Evolutionary conservation across 768 basidiomycete genomes (phyloP).

Genomic region (Xerocomellus dryophilus): DNA sequence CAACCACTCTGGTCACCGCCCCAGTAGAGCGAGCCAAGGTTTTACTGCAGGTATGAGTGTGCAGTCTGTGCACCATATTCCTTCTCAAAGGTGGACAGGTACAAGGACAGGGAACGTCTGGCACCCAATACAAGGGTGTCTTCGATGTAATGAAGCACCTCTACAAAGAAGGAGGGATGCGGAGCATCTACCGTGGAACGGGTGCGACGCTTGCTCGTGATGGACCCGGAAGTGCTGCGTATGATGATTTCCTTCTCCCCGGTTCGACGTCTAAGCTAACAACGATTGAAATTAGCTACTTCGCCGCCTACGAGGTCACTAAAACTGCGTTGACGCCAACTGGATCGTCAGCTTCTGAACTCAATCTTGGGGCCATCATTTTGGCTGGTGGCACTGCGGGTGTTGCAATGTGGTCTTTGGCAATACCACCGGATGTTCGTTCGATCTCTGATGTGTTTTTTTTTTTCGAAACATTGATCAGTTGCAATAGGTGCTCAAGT

Average conservation of each 20-base stretch:
- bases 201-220: slow-evolving; percentile 92
- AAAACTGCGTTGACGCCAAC: slow-evolving; percentile 84
- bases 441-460: not conserved
- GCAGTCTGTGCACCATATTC: not conserved
- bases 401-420: slow-evolving; percentile 97
- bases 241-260: slow-evolving; percentile 34
- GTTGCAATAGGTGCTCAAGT: slow-evolving; percentile 79
- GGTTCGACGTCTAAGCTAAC: slow-evolving; percentile 5
- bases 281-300: slow-evolving; percentile 60
- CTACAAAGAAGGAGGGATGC: slow-evolving; percentile 90
- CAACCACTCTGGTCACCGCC: slow-evolving; percentile 88
- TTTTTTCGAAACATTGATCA: slow-evolving; percentile 4
- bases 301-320: slow-evolving; percentile 93
- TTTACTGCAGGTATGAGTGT: slow-evolving; percentile 67
- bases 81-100: slow-evolving; percentile 47
- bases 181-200: slow-evolving; percentile 90
- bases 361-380: slow-evolving; percentile 85
- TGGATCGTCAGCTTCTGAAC: slow-evolving; percentile 72
- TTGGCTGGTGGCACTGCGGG: slow-evolving; percentile 93
- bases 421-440: slow-evolving; percentile 93
- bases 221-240: slow-evolving; percentile 96
- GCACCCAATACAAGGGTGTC: slow-evolving; percentile 83
- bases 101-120: slow-evolving; percentile 78
- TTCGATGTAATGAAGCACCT: slow-evolving; percentile 86
- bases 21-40: slow-evolving; percentile 98